Percentiles rank a stretch among this genome's conserved stretches.
phyloP scores from a whole-genome alignment of 2,329 filamentous ascomycete genomes.

The Exserohilum rostratum region DNA sequence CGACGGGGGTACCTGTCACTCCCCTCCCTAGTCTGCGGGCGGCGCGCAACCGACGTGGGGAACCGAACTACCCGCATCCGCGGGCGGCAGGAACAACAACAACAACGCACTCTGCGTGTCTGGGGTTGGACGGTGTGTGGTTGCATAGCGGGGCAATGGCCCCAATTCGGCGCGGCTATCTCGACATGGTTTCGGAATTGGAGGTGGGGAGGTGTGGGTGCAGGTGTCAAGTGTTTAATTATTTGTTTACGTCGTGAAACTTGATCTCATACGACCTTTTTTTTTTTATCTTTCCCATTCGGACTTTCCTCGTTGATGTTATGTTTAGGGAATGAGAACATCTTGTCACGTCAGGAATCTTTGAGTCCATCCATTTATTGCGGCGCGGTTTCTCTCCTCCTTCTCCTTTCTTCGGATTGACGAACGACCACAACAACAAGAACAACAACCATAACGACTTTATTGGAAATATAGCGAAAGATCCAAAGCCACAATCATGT shows the following conservation, averaged over 20 bases:
- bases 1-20: too few relatives aligned
- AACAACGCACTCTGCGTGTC: neutral
- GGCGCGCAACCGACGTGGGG: slow-evolving; percentile 20
- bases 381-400: neutral
- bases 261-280: too few relatives aligned
- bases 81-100: slow-evolving; percentile 10
- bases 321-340: too few relatives aligned
- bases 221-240: neutral
- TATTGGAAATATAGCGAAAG: neutral
- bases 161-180: too few relatives aligned
- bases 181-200: too few relatives aligned
- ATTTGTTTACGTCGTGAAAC: neutral
- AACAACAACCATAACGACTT: neutral
- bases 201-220: too few relatives aligned
- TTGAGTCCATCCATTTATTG: too few relatives aligned
- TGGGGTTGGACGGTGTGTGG: neutral
- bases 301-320: neutral
- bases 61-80: slow-evolving; percentile 18
- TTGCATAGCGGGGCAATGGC: slow-evolving; percentile 1
- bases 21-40: neutral
- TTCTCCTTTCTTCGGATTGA: neutral
- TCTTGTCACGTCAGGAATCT: too few relatives aligned
- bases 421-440: neutral
- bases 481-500: slow-evolving; percentile 27
- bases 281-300: neutral